These are phyloP conservation scores for Aspergillus luchuensis DNA, from an alignment of 2,329 filamentous ascomycete genomes.

Conservation along the genomic window DNA sequence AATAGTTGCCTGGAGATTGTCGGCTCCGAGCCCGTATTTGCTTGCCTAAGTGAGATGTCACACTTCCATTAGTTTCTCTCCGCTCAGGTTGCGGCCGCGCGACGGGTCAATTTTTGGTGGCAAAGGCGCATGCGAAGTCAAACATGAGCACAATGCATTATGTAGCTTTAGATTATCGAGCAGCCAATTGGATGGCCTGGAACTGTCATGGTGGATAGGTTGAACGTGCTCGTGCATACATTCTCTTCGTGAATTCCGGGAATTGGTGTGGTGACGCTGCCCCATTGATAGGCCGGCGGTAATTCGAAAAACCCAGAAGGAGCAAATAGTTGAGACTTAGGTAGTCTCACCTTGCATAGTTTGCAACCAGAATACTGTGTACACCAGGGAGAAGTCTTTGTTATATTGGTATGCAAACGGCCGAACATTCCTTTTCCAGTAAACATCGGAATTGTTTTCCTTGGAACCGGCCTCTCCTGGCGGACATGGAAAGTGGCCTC, in stretches of 20 bases:
- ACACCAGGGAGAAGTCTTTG: background rate
- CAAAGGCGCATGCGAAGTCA: slow-evolving; percentile 6
- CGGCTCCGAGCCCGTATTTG: background rate
- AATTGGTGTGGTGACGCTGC: slow-evolving; percentile 1
- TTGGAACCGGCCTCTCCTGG: background rate
- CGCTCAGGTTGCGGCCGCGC: background rate
- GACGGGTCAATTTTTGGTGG: slow-evolving; percentile 7
- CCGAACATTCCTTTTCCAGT: background rate
- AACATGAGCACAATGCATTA: slow-evolving; percentile 2
- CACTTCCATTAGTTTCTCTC: slow-evolving; percentile 1
- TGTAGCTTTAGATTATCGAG: slow-evolving; percentile 8
- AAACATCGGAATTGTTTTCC: background rate
- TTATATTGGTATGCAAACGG: background rate
- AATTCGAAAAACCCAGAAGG: background rate
- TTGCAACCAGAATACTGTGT: background rate
- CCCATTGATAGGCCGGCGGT: background rate
- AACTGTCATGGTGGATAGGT: background rate
- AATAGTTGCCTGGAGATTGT: background rate
- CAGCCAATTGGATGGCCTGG: slow-evolving; percentile 1
- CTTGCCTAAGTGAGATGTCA: background rate
- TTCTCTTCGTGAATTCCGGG: slow-evolving; percentile 13
- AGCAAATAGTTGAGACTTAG: background rate
- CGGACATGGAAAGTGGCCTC: background rate
- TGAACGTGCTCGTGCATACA: slow-evolving; percentile 14
- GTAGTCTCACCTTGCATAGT: background rate